These are phyloP conservation scores for Phyllosticta citriasiana DNA, from an alignment of 2,329 filamentous ascomycete species.

Conservation along the genomic window DNA sequence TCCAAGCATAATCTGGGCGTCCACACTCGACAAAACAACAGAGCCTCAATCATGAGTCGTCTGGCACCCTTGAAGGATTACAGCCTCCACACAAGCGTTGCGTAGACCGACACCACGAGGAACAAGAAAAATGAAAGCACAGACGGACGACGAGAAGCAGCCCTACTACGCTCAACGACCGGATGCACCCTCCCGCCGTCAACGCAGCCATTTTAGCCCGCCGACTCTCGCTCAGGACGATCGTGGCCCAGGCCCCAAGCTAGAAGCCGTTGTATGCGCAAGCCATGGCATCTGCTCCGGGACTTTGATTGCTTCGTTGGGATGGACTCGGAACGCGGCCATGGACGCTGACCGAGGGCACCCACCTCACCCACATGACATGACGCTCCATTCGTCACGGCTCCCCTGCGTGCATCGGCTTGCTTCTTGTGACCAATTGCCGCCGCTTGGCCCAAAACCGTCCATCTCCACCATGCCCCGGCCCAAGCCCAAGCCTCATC, in stretches of 20 bases:
- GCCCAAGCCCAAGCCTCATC: slow-evolving; percentile 2
- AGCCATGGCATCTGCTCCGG: background rate
- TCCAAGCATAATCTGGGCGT: background rate
- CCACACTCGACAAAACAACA: background rate
- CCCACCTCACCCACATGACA: background rate
- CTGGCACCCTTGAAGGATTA: background rate
- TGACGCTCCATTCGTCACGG: background rate
- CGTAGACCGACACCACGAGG: too few species aligned
- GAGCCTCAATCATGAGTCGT: background rate
- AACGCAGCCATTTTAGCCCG: background rate
- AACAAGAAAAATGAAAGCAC: background rate
- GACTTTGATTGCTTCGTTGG: background rate
- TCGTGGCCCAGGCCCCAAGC: background rate
- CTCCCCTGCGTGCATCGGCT: background rate
- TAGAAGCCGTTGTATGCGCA: slow-evolving; percentile 7
- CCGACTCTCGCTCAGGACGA: background rate
- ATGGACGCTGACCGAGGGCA: background rate
- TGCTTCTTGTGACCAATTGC: background rate
- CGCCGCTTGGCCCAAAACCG: background rate
- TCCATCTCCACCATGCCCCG: background rate
- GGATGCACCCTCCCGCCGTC: background rate
- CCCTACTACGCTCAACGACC: background rate
- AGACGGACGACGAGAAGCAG: background rate
- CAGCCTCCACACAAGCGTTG: slow-evolving; percentile 5
- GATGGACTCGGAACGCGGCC: background rate